Conservation (phyloP, 2,329 filamentous ascomycete species). For the Apiospora kogelbergensis region DNA sequence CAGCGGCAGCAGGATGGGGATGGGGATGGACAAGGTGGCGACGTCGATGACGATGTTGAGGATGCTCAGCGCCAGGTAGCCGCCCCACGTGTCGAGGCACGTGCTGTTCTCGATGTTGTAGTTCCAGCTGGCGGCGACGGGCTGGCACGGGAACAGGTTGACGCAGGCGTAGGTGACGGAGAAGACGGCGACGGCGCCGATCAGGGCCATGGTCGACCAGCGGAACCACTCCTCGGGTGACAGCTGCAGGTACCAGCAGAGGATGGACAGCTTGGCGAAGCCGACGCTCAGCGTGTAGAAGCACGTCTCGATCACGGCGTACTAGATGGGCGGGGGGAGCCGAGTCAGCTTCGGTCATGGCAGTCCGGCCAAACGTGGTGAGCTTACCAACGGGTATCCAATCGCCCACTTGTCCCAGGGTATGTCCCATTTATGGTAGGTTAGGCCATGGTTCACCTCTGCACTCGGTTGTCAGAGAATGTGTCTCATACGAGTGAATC, state of each 20-base stretch:
- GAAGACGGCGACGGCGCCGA: conserved; percentile 8
- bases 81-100: conserved; percentile 2
- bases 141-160: conserved; percentile 10
- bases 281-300: conserved; percentile 10
- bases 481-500: not conserved
- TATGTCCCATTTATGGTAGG: conserved; percentile 13
- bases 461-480: not conserved
- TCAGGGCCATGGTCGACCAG: conserved; percentile 1
- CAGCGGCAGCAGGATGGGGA: conserved; percentile 9
- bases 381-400: conserved; percentile 11
- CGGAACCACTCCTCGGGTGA: conserved; percentile 10
- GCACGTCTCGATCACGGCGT: not conserved
- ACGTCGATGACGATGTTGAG: conserved; percentile 9
- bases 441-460: conserved; percentile 10
- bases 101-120: not conserved
- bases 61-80: conserved; percentile 9
- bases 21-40: not conserved
- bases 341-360: not conserved
- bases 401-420: conserved; percentile 1
- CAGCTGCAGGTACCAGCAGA: conserved; percentile 8
- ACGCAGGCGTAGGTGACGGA: conserved; percentile 8
- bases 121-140: conserved; percentile 9
- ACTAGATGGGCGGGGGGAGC: not conserved
- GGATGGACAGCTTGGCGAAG: conserved; percentile 10
- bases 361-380: not conserved